Evolutionary conservation across 306 rosid species (phyloP).

Genomic region (Leucaena leucocephala): DNA sequence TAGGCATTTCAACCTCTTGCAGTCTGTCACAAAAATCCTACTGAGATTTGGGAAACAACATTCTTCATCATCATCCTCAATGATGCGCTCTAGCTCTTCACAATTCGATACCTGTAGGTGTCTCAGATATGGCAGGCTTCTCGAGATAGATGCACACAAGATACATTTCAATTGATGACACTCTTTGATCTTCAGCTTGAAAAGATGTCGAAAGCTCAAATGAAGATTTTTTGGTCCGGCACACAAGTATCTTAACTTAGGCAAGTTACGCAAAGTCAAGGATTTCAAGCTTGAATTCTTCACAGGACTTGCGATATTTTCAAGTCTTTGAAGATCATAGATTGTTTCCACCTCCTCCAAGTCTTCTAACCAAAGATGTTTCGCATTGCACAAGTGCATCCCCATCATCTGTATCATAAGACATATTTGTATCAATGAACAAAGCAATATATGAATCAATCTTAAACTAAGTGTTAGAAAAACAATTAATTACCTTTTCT

Average conservation of each 20-base stretch:
- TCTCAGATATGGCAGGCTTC: slow-evolving; percentile 6
- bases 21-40: neutral
- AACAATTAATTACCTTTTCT: too few relatives aligned
- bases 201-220: slow-evolving; percentile 31
- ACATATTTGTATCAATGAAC: neutral
- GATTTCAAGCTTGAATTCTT: neutral
- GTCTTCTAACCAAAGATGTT: neutral
- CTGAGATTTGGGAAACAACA: neutral
- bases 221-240: neutral
- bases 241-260: slow-evolving; percentile 26
- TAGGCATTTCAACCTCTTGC: slow-evolving; percentile 3
- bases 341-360: slow-evolving; percentile 14
- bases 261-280: neutral
- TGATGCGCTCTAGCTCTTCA: slow-evolving; percentile 1
- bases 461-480: too few relatives aligned
- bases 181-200: neutral
- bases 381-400: neutral
- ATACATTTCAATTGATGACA: slow-evolving; percentile 6
- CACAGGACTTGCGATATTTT: neutral
- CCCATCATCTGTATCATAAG: neutral
- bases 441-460: neutral
- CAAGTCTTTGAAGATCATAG: slow-evolving; percentile 1
- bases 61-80: neutral
- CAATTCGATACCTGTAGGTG: neutral
- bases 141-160: neutral